Base-by-base conservation (phyloP, 106 monocot species). In the Dioscorea dumetorum region DNA sequence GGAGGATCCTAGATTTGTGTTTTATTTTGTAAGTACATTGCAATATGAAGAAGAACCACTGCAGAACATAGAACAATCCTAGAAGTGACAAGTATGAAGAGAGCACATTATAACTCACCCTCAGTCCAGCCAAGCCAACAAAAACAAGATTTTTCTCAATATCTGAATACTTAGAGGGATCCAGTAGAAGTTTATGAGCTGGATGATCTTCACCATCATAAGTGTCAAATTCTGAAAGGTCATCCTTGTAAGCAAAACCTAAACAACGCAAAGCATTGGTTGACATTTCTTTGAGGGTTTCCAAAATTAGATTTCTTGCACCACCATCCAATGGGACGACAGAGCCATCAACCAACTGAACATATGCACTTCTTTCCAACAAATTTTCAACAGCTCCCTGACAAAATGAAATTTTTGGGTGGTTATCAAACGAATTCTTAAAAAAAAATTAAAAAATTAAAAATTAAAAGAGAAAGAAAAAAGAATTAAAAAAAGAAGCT, bases 301-400 rank as follows among this genome's bases (percentile, higher is more conserved):
- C 60, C 22, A 88, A 69, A 73, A 92, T 80, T 14, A 76, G 63
- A 19, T 54, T 58, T 76, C 68, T 88, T 35, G 80, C 57, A 35
- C 28, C 61, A 56, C 78, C 83, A 72, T 85, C 83, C 52, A 92
- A 63, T 34, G 60, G 33, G 49, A 88, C 85, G 70, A 88, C 75
- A 48, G 85, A 82, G 31, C 92, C 92, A 74, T 92, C 88, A 32
- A 80, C 83, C 64, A 92, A 63, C 73, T 92, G 92, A 58, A 92
- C 41, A 41, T 76, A 72, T 8, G 53, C 31, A 72, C 92, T 85
- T 66, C 92, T 78, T 56, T 92, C 92, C 33, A 92, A 63, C 61
- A 92, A 65, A 76, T 88, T 92, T 61, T 92, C 92, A 48, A 92
- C 92, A 66, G 92, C 92, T 54, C 92, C 92, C 92, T 93, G 81